Evolutionary conservation across 768 basidiomycete species (phyloP).

Genomic region (Mrakia blollopis): DNA sequence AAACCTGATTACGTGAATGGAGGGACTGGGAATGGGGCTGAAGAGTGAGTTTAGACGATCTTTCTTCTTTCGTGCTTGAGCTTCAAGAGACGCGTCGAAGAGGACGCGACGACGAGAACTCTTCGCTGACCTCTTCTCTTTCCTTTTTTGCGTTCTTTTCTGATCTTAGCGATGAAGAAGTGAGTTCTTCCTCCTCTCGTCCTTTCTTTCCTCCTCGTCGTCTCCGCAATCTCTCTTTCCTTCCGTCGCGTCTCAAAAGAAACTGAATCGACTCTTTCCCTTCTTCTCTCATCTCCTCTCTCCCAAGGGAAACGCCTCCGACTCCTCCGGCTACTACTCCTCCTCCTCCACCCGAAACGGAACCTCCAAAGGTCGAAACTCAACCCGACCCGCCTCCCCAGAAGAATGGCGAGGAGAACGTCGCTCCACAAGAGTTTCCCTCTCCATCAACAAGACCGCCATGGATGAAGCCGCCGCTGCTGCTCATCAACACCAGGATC

Average conservation of each 20-base stretch:
- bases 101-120: too few relatives aligned
- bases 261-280: not conserved
- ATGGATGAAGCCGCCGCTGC: not conserved
- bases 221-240: not conserved
- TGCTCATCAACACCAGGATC: not conserved
- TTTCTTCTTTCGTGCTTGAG: not conserved
- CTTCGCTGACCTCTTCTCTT: too few relatives aligned
- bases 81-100: too few relatives aligned
- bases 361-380: slow-evolving; percentile 7
- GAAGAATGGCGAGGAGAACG: slow-evolving; percentile 21
- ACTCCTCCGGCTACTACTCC: slow-evolving; percentile 2
- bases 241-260: not conserved
- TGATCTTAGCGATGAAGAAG: too few relatives aligned
- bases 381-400: not conserved
- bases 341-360: not conserved
- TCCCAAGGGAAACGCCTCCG: slow-evolving; percentile 8
- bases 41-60: not conserved
- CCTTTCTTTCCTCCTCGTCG: not conserved
- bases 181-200: too few relatives aligned
- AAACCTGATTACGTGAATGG: slow-evolving; percentile 6
- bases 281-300: not conserved
- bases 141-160: too few relatives aligned
- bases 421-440: not conserved
- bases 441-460: not conserved
- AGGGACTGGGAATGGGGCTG: not conserved